Percentiles rank a stretch among this genome's conserved stretches.
phyloP scores from a whole-genome alignment of 2,329 filamentous ascomycete species.

The Fusarium euwallaceae region DNA sequence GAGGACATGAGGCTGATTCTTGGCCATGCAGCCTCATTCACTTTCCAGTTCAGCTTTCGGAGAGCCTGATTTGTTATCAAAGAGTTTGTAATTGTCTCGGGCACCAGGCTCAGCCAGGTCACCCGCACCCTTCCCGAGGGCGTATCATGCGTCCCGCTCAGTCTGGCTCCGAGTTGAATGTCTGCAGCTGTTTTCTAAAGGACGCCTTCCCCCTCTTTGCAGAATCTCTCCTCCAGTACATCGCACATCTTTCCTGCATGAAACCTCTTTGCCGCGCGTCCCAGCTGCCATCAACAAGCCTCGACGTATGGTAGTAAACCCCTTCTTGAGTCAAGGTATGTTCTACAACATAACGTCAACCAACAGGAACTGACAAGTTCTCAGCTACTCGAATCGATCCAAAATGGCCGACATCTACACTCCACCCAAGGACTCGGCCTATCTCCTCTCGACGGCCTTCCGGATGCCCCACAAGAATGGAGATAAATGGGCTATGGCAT shows the following conservation, averaged over 20 bases:
- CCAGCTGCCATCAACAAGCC: neutral
- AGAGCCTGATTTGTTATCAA: neutral
- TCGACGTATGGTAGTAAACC: neutral
- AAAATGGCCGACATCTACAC: neutral
- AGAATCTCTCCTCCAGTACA: neutral
- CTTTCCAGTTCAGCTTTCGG: neutral
- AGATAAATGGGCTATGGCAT: neutral
- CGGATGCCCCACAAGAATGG: neutral
- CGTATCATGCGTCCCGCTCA: neutral
- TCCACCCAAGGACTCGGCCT: neutral
- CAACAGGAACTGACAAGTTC: neutral
- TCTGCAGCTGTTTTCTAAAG: neutral
- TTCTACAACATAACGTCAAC: neutral
- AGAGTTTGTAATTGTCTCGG: neutral
- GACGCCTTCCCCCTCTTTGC: neutral
- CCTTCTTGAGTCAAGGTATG: neutral
- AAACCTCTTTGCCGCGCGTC: neutral
- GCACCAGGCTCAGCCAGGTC: neutral
- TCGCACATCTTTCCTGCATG: neutral
- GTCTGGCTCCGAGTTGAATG: neutral
- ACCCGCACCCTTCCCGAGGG: neutral
- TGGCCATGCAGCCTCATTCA: constrained; percentile 1
- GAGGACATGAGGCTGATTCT: neutral
- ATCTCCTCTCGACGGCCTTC: neutral
- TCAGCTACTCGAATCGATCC: neutral